Percentiles rank a stretch among this genome's conserved stretches.
Evolutionary conservation across 1,284 basidiomycete genomes (phyloP).

Genomic region (Stereum hirsutum): DNA sequence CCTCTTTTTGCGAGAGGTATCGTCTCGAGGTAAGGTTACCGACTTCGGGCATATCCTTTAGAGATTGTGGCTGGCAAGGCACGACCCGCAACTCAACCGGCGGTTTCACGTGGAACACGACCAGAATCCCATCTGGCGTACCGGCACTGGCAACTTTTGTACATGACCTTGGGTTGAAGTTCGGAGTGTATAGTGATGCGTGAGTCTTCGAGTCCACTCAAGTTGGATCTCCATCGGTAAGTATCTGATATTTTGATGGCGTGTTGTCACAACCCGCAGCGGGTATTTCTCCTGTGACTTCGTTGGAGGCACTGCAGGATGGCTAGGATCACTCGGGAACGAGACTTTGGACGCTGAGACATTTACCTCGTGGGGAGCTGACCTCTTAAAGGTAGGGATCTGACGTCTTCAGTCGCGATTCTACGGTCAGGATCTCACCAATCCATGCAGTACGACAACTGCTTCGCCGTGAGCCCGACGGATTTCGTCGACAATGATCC

Average conservation of each 20-base stretch:
- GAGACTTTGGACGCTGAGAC: neutral
- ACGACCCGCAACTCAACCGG: conserved; percentile 27
- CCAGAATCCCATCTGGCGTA: conserved; percentile 29
- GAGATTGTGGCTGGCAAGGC: conserved; percentile 37
- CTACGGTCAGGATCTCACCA: neutral
- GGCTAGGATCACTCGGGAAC: neutral
- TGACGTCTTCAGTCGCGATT: neutral
- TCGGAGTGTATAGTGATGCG: conserved; percentile 35
- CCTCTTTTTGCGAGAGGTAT: neutral
- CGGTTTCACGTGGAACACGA: conserved; percentile 32
- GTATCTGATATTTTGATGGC: too few relatives aligned
- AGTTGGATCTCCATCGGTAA: too few relatives aligned
- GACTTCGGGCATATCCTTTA: neutral
- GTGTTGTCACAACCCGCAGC: too few relatives aligned
- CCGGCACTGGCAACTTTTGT: conserved; percentile 28
- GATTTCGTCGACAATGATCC: conserved; percentile 36
- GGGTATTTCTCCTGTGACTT: neutral
- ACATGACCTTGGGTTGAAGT: conserved; percentile 29
- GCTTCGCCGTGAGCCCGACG: conserved; percentile 33
- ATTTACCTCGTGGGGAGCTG: neutral
- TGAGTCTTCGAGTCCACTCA: too few relatives aligned
- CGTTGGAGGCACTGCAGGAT: neutral
- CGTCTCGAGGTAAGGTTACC: neutral
- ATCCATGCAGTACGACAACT: conserved; percentile 31
- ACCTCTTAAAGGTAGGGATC: neutral